Percentiles rank a stretch among this genome's conserved stretches.
Conservation (phyloP, 371 early-diverging fungal genomes). For the Dichotomocladium elegans region DNA sequence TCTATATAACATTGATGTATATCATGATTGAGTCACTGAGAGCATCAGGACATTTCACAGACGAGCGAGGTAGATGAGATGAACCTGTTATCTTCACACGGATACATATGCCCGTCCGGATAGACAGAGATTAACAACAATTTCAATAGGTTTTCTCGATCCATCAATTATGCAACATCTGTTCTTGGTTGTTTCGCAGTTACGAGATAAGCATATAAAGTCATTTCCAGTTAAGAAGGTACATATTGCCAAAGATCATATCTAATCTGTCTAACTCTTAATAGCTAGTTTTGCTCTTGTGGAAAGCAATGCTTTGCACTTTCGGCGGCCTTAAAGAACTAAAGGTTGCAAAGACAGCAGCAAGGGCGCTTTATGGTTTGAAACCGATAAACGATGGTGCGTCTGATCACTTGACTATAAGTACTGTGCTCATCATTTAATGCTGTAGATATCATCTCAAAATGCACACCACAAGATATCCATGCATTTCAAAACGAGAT, state of each 20-base stretch:
- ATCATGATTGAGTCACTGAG: conserved; percentile 49
- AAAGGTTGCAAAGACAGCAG: conserved; percentile 39
- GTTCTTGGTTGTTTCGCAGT: conserved; percentile 60
- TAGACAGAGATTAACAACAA: too few species aligned
- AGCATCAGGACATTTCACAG: conserved; percentile 26
- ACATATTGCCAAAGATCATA: background rate
- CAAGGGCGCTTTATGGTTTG: conserved; percentile 45
- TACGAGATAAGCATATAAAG: conserved; percentile 70
- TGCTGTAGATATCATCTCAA: conserved; percentile 31
- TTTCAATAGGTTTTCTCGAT: conserved; percentile 25
- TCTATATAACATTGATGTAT: conserved; percentile 58
- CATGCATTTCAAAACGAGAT: conserved; percentile 51
- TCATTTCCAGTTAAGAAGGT: conserved; percentile 83
- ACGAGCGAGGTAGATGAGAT: conserved; percentile 49
- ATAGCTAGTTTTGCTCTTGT: conserved; percentile 63
- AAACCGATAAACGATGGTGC: conserved; percentile 14
- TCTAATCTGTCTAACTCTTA: background rate
- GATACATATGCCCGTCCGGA: too few species aligned
- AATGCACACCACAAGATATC: conserved; percentile 67
- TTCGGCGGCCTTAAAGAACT: conserved; percentile 56
- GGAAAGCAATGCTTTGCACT: conserved; percentile 64
- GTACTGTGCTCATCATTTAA: background rate
- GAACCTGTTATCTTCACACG: too few species aligned
- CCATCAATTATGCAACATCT: conserved; percentile 56
- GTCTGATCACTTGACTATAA: background rate